Conservation (phyloP, 768 basidiomycete species). For the Pleurotus citrinopileatus region DNA sequence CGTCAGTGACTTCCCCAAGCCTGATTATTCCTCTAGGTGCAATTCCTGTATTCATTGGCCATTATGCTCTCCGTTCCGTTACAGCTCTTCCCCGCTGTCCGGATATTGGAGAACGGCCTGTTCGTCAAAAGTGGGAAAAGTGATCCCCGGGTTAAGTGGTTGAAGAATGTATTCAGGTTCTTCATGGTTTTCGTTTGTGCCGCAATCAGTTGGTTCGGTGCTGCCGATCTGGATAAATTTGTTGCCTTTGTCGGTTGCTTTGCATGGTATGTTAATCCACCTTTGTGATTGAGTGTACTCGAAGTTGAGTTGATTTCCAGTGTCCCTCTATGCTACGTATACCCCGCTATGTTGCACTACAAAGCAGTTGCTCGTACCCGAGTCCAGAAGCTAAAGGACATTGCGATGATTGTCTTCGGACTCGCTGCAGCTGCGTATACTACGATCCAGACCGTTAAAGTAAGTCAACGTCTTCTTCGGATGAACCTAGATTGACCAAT, state of each 20-base stretch:
- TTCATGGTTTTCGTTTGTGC: constrained; percentile 76
- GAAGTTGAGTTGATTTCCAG: constrained; percentile 33
- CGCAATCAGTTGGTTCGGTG: constrained; percentile 78
- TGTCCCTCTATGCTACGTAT: constrained; percentile 91
- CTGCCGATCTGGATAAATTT: constrained; percentile 91
- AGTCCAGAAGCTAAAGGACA: constrained; percentile 64
- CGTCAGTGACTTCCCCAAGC: background rate
- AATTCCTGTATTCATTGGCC: constrained; percentile 88
- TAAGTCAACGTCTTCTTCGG: constrained; percentile 26
- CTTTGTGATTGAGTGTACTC: background rate
- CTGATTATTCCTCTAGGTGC: constrained; percentile 43
- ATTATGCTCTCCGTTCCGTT: constrained; percentile 91
- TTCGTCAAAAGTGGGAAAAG: constrained; percentile 87
- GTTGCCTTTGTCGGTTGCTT: constrained; percentile 91
- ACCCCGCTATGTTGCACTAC: constrained; percentile 92
- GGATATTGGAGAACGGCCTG: constrained; percentile 95
- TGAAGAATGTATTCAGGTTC: constrained; percentile 89
- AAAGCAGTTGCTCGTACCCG: constrained; percentile 77
- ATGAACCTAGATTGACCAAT: background rate
- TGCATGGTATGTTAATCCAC: constrained; percentile 73
- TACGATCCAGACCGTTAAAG: constrained; percentile 73
- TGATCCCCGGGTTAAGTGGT: constrained; percentile 85
- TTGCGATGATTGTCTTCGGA: constrained; percentile 75
- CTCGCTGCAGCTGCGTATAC: constrained; percentile 72
- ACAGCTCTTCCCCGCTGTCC: constrained; percentile 96